Conservation (phyloP, 2,329 filamentous ascomycete genomes). For the Kalmusia sp. region DNA sequence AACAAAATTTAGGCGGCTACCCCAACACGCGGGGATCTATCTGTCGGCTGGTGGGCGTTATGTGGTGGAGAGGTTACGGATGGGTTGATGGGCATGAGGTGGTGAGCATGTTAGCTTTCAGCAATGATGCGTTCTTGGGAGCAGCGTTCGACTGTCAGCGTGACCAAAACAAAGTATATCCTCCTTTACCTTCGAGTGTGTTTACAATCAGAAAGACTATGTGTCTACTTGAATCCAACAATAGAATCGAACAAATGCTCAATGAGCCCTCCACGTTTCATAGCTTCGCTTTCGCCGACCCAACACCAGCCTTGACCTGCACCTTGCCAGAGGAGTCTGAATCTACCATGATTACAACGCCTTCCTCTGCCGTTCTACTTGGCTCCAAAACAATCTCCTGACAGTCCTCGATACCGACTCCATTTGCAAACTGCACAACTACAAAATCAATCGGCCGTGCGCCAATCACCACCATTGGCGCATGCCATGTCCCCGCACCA, state of each 20-base stretch:
- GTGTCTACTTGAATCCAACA: too few relatives aligned
- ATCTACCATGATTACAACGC: constrained; percentile 44
- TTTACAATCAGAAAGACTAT: too few relatives aligned
- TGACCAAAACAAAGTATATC: too few relatives aligned
- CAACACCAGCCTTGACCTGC: constrained; percentile 43
- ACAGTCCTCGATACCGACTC: constrained; percentile 82
- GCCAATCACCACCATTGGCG: constrained; percentile 91
- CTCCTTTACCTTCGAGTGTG: too few relatives aligned
- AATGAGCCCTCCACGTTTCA: constrained; percentile 5
- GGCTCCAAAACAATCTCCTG: constrained; percentile 70
- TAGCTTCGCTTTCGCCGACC: constrained; percentile 40
- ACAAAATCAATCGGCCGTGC: constrained; percentile 74
- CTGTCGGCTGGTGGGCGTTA: too few relatives aligned
- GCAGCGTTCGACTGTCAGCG: too few relatives aligned
- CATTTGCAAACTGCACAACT: constrained; percentile 88
- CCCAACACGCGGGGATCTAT: too few relatives aligned
- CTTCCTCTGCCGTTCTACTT: constrained; percentile 33
- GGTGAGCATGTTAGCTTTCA: too few relatives aligned
- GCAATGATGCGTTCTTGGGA: too few relatives aligned
- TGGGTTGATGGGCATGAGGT: too few relatives aligned
- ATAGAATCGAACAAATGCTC: not conserved
- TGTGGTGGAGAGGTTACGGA: too few relatives aligned
- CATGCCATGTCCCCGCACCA: constrained; percentile 91
- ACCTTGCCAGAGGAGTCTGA: constrained; percentile 40
- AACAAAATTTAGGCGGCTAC: constrained; percentile 34